Percentiles rank a stretch among this genome's conserved stretches.
These are phyloP conservation scores for Corylus americana DNA, from an alignment of 306 rosid species.

Conservation along the genomic window DNA sequence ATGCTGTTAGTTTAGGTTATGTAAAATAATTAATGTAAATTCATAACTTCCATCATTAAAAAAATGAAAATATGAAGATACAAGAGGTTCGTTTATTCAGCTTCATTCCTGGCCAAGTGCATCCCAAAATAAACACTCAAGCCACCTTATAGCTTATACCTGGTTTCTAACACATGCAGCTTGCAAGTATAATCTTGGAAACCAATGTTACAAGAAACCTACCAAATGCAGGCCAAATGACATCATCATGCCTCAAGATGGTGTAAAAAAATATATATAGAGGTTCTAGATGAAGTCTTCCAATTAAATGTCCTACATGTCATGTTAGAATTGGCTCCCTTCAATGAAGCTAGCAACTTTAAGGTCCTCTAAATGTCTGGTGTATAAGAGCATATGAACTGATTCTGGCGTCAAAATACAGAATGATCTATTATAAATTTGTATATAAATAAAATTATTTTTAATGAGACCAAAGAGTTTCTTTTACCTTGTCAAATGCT, in stretches of 20 bases:
- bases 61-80: neutral
- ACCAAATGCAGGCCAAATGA: neutral
- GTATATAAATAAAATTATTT: neutral
- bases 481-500: slow-evolving; percentile 88
- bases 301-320: neutral
- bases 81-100: neutral
- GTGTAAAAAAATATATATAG: neutral
- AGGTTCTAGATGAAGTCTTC: neutral
- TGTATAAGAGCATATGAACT: slow-evolving; percentile 7
- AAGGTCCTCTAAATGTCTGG: slow-evolving; percentile 5
- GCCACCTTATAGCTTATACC: neutral
- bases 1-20: neutral
- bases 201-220: neutral
- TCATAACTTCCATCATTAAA: neutral
- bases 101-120: neutral
- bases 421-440: neutral
- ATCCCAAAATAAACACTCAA: neutral
- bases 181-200: slow-evolving; percentile 4
- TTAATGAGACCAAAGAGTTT: slow-evolving; percentile 19
- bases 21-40: neutral
- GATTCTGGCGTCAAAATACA: slow-evolving; percentile 12
- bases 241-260: slow-evolving; percentile 3
- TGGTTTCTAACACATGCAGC: slow-evolving; percentile 15
- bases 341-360: neutral
- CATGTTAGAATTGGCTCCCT: neutral